A percentile compares a stretch with the other conserved stretches of the same genome.
These are phyloP conservation scores for Spongiforma sp. DNA, from an alignment of 1,284 basidiomycete genomes.

Conservation along the genomic window DNA sequence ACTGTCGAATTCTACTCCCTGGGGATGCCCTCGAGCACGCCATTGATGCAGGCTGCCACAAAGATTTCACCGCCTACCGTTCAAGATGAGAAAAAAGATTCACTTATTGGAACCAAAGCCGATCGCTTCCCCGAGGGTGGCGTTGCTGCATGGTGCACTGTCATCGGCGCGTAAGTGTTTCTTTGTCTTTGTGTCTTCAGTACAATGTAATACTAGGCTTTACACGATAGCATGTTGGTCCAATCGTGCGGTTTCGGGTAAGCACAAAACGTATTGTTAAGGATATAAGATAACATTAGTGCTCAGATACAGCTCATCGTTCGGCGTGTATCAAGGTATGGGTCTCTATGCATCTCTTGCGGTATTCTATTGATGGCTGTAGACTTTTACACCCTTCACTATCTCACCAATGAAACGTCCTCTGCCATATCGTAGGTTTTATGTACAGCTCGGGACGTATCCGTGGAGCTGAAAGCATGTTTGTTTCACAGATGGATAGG, in stretches of 20 bases:
- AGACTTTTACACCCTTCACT: conserved; percentile 35
- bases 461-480: background rate
- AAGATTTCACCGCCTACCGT: too few relatives aligned
- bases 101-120: background rate
- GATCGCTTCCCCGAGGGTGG: conserved; percentile 36
- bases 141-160: conserved; percentile 28
- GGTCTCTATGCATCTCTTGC: too few relatives aligned
- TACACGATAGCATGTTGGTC: conserved; percentile 24
- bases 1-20: too few relatives aligned
- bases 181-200: background rate
- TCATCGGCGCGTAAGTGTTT: conserved; percentile 30
- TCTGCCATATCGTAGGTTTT: conserved; percentile 33
- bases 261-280: background rate
- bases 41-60: too few relatives aligned
- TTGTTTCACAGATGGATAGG: conserved; percentile 35
- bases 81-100: conserved; percentile 2
- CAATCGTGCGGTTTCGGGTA: background rate
- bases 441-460: too few relatives aligned
- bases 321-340: conserved; percentile 40
- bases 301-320: conserved; percentile 32
- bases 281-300: too few relatives aligned
- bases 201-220: background rate
- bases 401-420: conserved; percentile 33
- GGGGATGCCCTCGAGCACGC: too few relatives aligned
- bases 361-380: background rate